These are phyloP conservation scores for Magnolia sinica DNA, from an alignment of 164 flowering plant genomes.

Conservation along the genomic window DNA sequence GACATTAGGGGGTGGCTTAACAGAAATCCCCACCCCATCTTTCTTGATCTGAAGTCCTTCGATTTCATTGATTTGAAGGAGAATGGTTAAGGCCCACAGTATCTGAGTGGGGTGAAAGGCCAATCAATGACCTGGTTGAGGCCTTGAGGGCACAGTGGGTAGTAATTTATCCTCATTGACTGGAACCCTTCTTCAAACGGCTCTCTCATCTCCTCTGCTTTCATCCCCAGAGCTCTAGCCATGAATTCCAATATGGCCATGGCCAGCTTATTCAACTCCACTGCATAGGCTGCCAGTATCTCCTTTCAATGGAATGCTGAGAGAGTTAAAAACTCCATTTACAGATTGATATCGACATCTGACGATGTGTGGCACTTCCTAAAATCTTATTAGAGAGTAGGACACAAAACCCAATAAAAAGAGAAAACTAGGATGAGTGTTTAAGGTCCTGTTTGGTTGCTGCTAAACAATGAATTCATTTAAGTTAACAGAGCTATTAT, in stretches of 20 bases:
- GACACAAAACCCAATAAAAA: too few species aligned
- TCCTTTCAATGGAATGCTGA: constrained; percentile 14
- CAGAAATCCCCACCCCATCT: constrained; percentile 41
- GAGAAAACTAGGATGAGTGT: too few species aligned
- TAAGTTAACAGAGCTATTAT: too few species aligned
- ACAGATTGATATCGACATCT: too few species aligned
- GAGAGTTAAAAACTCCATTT: background rate
- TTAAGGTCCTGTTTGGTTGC: too few species aligned
- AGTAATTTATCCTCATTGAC: constrained; percentile 35
- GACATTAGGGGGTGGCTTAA: constrained; percentile 36
- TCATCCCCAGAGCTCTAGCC: constrained; percentile 31
- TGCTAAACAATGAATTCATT: too few species aligned
- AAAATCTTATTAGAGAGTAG: too few species aligned
- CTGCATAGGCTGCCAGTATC: constrained; percentile 35
- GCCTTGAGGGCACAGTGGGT: constrained; percentile 43
- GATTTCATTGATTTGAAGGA: constrained; percentile 39
- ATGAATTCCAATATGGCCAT: constrained; percentile 19
- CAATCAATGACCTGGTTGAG: constrained; percentile 34
- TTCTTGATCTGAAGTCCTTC: constrained; percentile 45
- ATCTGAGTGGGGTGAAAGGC: constrained; percentile 52
- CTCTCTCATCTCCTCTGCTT: constrained; percentile 23
- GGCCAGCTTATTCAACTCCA: constrained; percentile 23
- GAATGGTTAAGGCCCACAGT: constrained; percentile 35
- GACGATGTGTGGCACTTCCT: too few species aligned
- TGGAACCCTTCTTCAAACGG: constrained; percentile 27